phyloP scores from a whole-genome alignment of 192 early-diverging fungal species.

The Linnemannia hyalina region DNA sequence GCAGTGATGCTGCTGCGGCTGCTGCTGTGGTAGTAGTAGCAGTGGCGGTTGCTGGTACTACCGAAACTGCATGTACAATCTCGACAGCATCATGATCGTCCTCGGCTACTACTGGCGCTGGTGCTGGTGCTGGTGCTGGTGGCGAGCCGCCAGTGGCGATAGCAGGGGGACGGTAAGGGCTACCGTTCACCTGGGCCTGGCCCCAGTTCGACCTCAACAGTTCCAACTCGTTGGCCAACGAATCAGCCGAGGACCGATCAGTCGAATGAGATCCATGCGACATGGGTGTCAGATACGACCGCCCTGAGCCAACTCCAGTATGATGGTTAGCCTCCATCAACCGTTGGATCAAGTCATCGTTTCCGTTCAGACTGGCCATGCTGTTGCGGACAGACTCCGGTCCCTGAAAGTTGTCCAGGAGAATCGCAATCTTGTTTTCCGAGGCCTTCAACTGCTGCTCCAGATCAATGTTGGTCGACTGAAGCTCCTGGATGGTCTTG shows the following conservation, averaged over 20 bases:
- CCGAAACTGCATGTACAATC: background rate
- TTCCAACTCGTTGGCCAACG: constrained; percentile 50
- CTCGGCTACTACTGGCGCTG: background rate
- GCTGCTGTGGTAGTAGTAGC: background rate
- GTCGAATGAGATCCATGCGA: constrained; percentile 43
- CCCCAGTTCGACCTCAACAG: constrained; percentile 35
- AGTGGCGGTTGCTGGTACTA: background rate
- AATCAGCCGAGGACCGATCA: constrained; percentile 47
- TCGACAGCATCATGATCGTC: too few species aligned
- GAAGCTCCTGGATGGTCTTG: constrained; percentile 30
- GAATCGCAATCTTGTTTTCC: constrained; percentile 50
- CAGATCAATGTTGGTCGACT: constrained; percentile 26
- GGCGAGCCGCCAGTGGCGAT: background rate
- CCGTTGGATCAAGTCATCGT: constrained; percentile 45
- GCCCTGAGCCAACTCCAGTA: background rate
- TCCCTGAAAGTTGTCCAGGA: constrained; percentile 51
- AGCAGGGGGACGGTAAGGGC: constrained; percentile 2
- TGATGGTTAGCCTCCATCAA: constrained; percentile 39
- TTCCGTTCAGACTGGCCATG: constrained; percentile 36
- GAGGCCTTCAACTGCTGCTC: constrained; percentile 39
- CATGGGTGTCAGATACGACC: constrained; percentile 23
- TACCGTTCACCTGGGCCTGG: constrained; percentile 25
- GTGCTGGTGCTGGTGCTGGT: background rate
- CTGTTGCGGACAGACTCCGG: constrained; percentile 52
- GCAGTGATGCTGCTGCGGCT: background rate